A percentile compares a stretch with the other conserved stretches of the same genome.
phyloP scores from a whole-genome alignment of 345 rosid species.

The Eucalyptus pumila region DNA sequence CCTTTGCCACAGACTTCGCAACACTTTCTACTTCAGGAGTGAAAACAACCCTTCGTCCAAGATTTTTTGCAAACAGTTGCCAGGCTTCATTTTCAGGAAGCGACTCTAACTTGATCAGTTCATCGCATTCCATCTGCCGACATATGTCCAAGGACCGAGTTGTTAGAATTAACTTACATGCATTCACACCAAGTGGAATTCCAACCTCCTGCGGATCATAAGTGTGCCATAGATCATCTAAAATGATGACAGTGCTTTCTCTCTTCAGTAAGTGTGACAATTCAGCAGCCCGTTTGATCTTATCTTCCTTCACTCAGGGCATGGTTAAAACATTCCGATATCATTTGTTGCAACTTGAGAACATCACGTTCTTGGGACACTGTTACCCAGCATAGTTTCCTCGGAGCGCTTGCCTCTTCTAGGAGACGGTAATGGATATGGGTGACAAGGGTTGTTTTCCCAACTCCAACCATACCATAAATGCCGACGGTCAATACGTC shows the following conservation, averaged over 20 bases:
- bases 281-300: not conserved
- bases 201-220: not conserved
- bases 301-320: not conserved
- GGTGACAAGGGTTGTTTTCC: not conserved
- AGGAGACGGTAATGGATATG: not conserved
- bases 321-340: not conserved
- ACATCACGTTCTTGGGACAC: too few species aligned
- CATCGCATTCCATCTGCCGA: too few species aligned
- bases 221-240: constrained; percentile 1
- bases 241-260: not conserved
- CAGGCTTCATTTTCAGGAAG: too few species aligned
- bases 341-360: not conserved
- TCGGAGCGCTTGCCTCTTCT: not conserved
- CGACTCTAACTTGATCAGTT: too few species aligned
- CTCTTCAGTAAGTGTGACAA: not conserved
- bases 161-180: constrained; percentile 7
- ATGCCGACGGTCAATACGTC: not conserved
- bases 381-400: not conserved
- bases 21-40: too few species aligned
- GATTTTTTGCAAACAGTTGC: not conserved
- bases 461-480: not conserved
- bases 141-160: not conserved
- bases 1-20: too few species aligned
- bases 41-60: not conserved
- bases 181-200: not conserved